A percentile compares a stretch with the other conserved stretches of the same genome.
These are phyloP conservation scores for Hirsutella rhossiliensis DNA, from an alignment of 2,329 filamentous ascomycete genomes.

Conservation along the genomic window DNA sequence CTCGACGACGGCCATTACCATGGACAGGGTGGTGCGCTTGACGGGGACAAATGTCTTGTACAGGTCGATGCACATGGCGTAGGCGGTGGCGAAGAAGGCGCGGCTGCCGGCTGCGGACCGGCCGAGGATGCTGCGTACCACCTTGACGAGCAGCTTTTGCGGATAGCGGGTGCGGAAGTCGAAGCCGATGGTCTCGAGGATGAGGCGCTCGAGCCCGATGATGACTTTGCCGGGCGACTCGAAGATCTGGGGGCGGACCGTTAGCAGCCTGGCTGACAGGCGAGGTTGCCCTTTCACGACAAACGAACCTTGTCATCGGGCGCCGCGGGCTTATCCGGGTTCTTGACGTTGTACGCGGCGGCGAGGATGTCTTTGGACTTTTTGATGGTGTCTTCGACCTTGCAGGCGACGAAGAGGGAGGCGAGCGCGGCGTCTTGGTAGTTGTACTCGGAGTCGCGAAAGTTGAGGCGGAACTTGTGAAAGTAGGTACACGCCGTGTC, in stretches of 20 bases:
- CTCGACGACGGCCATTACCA: conserved; percentile 74
- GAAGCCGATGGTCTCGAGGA: conserved; percentile 86
- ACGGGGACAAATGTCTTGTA: conserved; percentile 89
- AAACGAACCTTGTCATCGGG: conserved; percentile 74
- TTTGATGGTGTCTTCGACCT: conserved; percentile 95
- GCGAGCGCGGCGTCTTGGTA: conserved; percentile 79
- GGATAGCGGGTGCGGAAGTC: conserved; percentile 87
- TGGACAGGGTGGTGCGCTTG: conserved; percentile 77
- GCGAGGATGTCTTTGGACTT: conserved; percentile 90
- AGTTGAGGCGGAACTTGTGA: conserved; percentile 81
- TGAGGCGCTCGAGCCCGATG: conserved; percentile 81
- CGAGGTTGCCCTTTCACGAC: conserved; percentile 10
- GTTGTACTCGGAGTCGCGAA: conserved; percentile 77
- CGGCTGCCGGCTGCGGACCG: conserved; percentile 5
- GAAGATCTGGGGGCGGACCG: conserved; percentile 48
- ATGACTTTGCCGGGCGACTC: conserved; percentile 69
- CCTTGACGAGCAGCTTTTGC: conserved; percentile 73
- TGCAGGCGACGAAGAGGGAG: conserved; percentile 84
- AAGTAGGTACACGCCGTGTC: conserved; percentile 88
- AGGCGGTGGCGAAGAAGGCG: conserved; percentile 55
- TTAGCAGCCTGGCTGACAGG: neutral
- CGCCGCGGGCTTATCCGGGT: conserved; percentile 51
- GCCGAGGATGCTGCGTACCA: conserved; percentile 47
- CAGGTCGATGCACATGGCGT: conserved; percentile 74
- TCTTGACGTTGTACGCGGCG: conserved; percentile 77